Evolutionary conservation across 2,329 filamentous ascomycete genomes (phyloP), one percentile per base, ranked within the genome.

Genomic region (Colletotrichum sp.): DNA sequence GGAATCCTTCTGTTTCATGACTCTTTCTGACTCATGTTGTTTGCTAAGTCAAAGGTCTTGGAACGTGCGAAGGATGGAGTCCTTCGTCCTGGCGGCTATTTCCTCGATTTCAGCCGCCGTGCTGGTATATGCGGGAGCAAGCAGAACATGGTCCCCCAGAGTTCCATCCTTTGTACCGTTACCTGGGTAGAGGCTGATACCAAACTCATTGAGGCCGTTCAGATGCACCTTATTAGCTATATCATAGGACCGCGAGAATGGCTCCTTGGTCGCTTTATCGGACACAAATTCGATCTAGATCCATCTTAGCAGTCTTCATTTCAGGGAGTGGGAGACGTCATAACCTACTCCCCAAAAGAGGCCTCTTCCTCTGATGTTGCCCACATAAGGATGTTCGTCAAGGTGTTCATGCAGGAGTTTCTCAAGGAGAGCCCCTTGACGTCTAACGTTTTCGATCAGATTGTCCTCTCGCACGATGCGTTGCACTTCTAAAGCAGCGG

Each of bases 401-500:
- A 84, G 75, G 12, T 78, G 18, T 26, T 76, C 28, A 15, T 79
- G 77, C 24, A 83, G 68, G 6, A 79, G 70, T 4, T 52, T 18
- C 59, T 69, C 73, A 5, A 75, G 70, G 5, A 75, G 26, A 24
- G 12, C 18, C 10, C 93, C 93, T 84, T 92, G 90, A 0, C 78
- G 80, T 6, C 82, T 82, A 4, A 93, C 92, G 78, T 93, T 94
- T 2, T 87, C 83, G 0, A 95, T 80, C 2, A 95, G 82, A 3
- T 89, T 84, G 0, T 93, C 87, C 16, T 92, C 83, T 7, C 86
- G 81, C 26, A 95, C 88, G 32, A 93, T 90, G 36, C 83, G 84
- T 79, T 93, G 91, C 1, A 93, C 92, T 61, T 92, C 91, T 1
- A 94, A 85, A 0, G 91, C 93, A 0, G 92, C 90, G 0, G 92